phyloP scores from a whole-genome alignment of 208 protist species.

The Novymonas esmeraldas region DNA sequence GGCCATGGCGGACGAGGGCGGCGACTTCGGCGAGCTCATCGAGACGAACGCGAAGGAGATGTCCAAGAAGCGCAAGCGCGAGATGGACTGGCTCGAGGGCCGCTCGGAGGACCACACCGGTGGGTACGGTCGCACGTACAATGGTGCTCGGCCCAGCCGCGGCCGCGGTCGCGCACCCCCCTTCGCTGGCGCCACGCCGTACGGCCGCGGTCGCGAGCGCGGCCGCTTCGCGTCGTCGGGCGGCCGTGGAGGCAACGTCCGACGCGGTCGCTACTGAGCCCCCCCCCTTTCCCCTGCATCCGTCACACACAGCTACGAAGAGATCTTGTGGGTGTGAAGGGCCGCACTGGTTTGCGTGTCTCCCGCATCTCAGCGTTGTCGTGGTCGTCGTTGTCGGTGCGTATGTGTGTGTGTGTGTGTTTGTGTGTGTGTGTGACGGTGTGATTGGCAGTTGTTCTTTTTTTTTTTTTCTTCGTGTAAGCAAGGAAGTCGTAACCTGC shows the following conservation, averaged over 20 bases:
- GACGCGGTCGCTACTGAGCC: constrained; percentile 35
- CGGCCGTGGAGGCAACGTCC: constrained; percentile 14
- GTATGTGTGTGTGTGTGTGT: background rate
- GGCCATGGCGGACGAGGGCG: constrained; percentile 61
- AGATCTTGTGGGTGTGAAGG: no score
- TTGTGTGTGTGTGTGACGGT: no score
- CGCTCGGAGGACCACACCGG: constrained; percentile 31
- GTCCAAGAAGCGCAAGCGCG: constrained; percentile 74
- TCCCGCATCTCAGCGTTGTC: no score
- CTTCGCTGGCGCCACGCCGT: constrained; percentile 20
- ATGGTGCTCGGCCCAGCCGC: constrained; percentile 8
- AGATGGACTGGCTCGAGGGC: constrained; percentile 72
- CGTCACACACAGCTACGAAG: background rate
- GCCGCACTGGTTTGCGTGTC: background rate
- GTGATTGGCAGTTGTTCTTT: no score
- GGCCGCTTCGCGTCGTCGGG: constrained; percentile 6
- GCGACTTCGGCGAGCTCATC: constrained; percentile 83
- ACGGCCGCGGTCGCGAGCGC: constrained; percentile 28
- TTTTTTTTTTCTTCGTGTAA: no score
- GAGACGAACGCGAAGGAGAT: constrained; percentile 56
- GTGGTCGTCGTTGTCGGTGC: background rate
- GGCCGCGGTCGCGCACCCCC: constrained; percentile 17
- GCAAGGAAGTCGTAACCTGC: no score
- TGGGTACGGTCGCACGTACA: no score
- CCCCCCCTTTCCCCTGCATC: background rate